Base-by-base conservation (phyloP, 2,329 filamentous ascomycete species). In the Phaeophleospora eucalypticola region DNA sequence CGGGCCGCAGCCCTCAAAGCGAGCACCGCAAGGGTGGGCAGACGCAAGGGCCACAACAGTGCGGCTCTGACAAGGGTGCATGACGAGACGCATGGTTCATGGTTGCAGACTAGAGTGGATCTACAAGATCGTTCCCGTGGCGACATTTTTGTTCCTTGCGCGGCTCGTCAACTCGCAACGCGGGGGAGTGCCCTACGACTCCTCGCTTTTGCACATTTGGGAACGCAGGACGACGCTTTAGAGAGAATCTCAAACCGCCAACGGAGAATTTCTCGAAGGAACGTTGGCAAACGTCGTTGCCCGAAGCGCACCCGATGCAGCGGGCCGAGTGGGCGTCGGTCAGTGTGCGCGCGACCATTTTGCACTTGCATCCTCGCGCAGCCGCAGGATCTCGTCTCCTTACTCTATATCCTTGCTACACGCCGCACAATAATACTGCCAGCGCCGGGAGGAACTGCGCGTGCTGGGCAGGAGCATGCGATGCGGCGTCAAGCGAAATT, bases 1-100 rank as follows among this genome's bases (percentile, higher is more conserved):
- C 54, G 57, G 32, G 56, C 51, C 3, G 53, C 57, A 7, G 61
- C 62, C 32, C 47, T 63, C n/a, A 60, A 62, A 29, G 17, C 12
- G 27, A 19, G 24, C 4, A 34, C 16, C 17, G 27, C 29, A 16
- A 34, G 17, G 16, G 16, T 7, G 16, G 40, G 35, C n/a, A 19
- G 18, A 24, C 7, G 17, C 10, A 39, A 21, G 37, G 18, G 18
- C 18, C 37, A 15, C 37, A 39, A 19, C 18, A 39, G 37, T 24
- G 37, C 18, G 37, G 19, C 17, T 18, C 37, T 12, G 7, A 29
- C 24, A 29, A 29, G 24, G 24, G 24, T 29, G 24, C 24, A 29
- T 12, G 24, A 29, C 12, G 24, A 29, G 24, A 29, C 24, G 24
- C 24, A 29, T 29, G 24, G 24, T 12, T 29, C 24, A n/a, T 18